These are phyloP conservation scores for Pseudonitzschia delicatissima DNA, from an alignment of 108 stramenopile genomes.

Conservation along the genomic window DNA sequence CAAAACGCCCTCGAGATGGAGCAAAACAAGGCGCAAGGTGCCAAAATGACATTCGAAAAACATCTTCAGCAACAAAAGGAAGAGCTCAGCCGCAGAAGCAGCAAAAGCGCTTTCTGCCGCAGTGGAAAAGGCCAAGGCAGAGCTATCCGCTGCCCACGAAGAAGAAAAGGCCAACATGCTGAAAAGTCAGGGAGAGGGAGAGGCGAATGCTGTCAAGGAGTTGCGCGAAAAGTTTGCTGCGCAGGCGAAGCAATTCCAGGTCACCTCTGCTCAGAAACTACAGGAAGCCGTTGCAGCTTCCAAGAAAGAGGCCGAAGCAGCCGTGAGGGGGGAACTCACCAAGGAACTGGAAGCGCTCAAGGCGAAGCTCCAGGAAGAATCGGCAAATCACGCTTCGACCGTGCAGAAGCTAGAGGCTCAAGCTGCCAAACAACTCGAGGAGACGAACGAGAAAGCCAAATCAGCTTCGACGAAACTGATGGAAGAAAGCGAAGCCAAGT, in stretches of 20 bases:
- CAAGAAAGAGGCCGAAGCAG: conserved; percentile 16
- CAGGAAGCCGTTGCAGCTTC: conserved; percentile 19
- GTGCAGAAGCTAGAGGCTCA: conserved; percentile 13
- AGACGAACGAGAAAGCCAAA: conserved; percentile 2
- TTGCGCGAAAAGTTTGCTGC: conserved; percentile 25
- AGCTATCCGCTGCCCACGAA: conserved; percentile 26
- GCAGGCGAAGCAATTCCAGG: conserved; percentile 31
- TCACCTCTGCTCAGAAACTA: conserved; percentile 12
- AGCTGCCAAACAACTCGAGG: conserved; percentile 14
- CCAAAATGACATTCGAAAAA: conserved; percentile 7
- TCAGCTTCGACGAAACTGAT: not conserved
- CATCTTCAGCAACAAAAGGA: conserved; percentile 29
- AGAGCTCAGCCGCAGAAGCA: conserved; percentile 30
- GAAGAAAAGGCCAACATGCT: conserved; percentile 37
- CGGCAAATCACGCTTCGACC: conserved; percentile 6
- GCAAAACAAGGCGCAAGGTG: conserved; percentile 20
- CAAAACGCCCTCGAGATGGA: conserved; percentile 5
- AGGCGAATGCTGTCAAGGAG: conserved; percentile 21
- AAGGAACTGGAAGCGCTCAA: conserved; percentile 1
- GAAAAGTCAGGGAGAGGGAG: conserved; percentile 11
- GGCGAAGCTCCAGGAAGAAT: conserved; percentile 14
- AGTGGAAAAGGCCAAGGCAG: conserved; percentile 11
- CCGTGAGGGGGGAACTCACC: conserved; percentile 10
- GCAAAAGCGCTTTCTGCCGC: conserved; percentile 2
- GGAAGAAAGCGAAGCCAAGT: conserved; percentile 8